phyloP scores from a whole-genome alignment of 2,329 filamentous ascomycete species.

The Beauveria australis region DNA sequence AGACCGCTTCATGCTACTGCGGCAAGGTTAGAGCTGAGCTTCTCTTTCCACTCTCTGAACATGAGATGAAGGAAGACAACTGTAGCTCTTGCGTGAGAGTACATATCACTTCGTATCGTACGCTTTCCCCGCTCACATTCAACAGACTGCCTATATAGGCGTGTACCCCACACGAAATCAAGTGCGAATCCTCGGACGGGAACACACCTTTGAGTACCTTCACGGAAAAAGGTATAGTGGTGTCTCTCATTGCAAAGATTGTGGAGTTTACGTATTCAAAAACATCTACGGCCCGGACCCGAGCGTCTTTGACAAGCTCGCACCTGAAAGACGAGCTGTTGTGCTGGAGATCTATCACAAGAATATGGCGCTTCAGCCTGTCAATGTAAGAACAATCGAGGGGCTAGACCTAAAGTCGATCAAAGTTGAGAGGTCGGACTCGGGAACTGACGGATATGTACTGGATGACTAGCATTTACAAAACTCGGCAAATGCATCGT shows the following conservation, averaged over 20 bases:
- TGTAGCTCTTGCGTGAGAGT: conserved; percentile 25
- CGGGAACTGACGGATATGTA: neutral
- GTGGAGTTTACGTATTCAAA: conserved; percentile 21
- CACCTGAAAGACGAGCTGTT: conserved; percentile 17
- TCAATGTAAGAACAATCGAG: conserved; percentile 20
- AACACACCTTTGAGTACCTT: conserved; percentile 20
- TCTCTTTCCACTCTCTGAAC: conserved; percentile 23
- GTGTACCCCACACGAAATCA: conserved; percentile 21
- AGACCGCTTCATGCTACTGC: conserved; percentile 19
- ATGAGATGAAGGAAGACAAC: conserved; percentile 35
- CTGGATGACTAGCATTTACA: neutral
- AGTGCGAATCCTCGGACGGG: conserved; percentile 20
- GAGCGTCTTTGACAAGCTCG: conserved; percentile 20
- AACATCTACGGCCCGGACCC: conserved; percentile 23
- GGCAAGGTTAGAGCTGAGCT: conserved; percentile 17
- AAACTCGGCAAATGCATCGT: no score
- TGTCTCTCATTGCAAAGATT: conserved; percentile 19
- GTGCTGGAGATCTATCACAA: conserved; percentile 16
- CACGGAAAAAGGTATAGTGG: conserved; percentile 17
- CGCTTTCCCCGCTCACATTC: no score
- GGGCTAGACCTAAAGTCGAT: conserved; percentile 11
- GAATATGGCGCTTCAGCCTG: conserved; percentile 20
- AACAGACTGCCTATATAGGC: conserved; percentile 21
- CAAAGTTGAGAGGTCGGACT: neutral
- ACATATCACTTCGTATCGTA: neutral